Evolutionary conservation across 2,329 filamentous ascomycete species (phyloP), one percentile per base, ranked within the genome.

Genomic region (Chlorencoelia australis): DNA sequence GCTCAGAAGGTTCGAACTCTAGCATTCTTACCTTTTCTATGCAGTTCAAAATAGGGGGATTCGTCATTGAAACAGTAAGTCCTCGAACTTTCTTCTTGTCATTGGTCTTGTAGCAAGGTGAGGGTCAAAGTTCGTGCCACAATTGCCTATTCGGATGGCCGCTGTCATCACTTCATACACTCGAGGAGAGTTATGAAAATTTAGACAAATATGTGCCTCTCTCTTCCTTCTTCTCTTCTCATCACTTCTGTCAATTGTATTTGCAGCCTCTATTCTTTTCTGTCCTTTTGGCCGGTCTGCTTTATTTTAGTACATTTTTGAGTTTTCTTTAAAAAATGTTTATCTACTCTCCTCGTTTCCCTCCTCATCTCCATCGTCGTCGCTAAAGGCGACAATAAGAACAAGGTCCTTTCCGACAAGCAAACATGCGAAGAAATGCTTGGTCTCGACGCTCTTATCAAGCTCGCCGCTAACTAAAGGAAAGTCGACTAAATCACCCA

Each of bases 381-480:
- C 2, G 59, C 59, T 40, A 51, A 55, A 42, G 52, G 49, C 35
- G 34, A 49, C 33, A 49, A 51, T 20, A 43, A 33, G 28, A 56
- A 45, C 43, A 56, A 51, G 35, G 53, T 50, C 9, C 41, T 47
- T 37, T 51, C 42, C 27, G 48, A 53, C 34, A 49, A 53, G 45
- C 45, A 49, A 16, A 51, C 58, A 39, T 63, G 61, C 52, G 49
- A 48, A 31, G 40, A 55, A 31, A 51, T 63, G 32, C 33, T 45
- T 29, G 46, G 47, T 37, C 47, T 60, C 4, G 56, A 49, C 41
- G 30, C 46, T 25, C 27, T 57, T 21, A 45, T 59, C 36, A 45
- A 52, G 26, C 45, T 61, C 4, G 59, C 58, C 14, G 41, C 45
- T 47, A 63, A 65, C 50, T 41, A 50, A 5, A 63, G 60, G 21